Conservation (phyloP, 805 yeast species). For the Candida nanaspora region DNA sequence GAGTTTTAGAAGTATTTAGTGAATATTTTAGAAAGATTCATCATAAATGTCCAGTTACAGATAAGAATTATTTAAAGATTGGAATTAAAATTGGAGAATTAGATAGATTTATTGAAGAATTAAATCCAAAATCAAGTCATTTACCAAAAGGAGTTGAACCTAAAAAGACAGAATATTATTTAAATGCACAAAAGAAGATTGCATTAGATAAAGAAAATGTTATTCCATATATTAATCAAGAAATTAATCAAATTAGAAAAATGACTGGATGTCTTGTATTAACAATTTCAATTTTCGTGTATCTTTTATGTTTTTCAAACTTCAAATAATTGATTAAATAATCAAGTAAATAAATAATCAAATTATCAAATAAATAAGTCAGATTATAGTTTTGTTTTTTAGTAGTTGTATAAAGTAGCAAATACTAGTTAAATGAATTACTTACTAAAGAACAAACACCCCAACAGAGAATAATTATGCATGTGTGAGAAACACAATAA, state of each 20-base stretch:
- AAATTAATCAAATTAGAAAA: not conserved
- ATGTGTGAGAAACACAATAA: no score
- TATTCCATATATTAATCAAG: not conserved
- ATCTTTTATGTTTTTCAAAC: not conserved
- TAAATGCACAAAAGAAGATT: slow-evolving; percentile 38
- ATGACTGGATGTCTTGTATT: not conserved
- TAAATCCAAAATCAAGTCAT: slow-evolving; percentile 51
- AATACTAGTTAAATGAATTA: no score
- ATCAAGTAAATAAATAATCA: no score
- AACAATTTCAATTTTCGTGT: not conserved
- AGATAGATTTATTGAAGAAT: slow-evolving; percentile 77
- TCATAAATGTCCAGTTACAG: slow-evolving; percentile 68
- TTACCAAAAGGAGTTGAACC: slow-evolving; percentile 47
- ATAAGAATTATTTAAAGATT: slow-evolving; percentile 78
- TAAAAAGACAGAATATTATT: slow-evolving; percentile 39
- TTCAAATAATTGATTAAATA: no score
- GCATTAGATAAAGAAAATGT: slow-evolving; percentile 23
- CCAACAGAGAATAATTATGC: no score
- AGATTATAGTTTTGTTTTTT: no score
- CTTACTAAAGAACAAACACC: no score
- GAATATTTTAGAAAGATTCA: slow-evolving; percentile 70
- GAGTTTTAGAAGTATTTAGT: slow-evolving; percentile 71
- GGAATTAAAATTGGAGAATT: slow-evolving; percentile 84
- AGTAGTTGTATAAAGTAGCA: no score
- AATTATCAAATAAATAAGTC: no score